A percentile compares a stretch with the other conserved stretches of the same genome.
Conservation (phyloP, 1,284 basidiomycete species). For the Moesziomyces sp. region DNA sequence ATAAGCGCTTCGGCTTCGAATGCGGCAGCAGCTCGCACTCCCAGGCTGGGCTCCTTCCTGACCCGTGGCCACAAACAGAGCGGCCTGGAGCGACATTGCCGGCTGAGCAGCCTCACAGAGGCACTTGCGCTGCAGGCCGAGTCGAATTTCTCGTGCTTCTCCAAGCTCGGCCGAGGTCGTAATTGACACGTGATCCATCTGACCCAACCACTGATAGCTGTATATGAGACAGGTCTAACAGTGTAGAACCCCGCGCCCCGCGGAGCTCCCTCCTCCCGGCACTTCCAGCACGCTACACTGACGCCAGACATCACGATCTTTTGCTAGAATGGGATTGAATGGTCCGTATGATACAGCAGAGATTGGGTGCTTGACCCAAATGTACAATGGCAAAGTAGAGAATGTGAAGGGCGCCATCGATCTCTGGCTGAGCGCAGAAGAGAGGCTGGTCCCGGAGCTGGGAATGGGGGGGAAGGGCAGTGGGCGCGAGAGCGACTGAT, state of each 20-base stretch:
- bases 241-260: too few relatives aligned
- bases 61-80: too few relatives aligned
- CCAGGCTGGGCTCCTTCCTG: too few relatives aligned
- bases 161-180: slow-evolving; percentile 4
- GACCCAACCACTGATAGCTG: too few relatives aligned
- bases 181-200: not conserved
- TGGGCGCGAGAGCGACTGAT: slow-evolving; percentile 31
- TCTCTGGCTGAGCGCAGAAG: slow-evolving; percentile 12
- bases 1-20: slow-evolving; percentile 1
- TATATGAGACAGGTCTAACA: too few relatives aligned
- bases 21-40: slow-evolving; percentile 4
- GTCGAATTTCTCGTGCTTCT: not conserved
- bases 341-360: too few relatives aligned
- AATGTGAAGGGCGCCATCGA: slow-evolving; percentile 11
- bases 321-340: too few relatives aligned
- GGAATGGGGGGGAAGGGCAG: not conserved
- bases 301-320: too few relatives aligned
- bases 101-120: not conserved
- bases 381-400: not conserved
- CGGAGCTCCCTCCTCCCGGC: too few relatives aligned
- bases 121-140: not conserved
- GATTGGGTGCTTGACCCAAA: not conserved
- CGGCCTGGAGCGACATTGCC: too few relatives aligned
- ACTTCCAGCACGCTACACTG: too few relatives aligned
- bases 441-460: slow-evolving; percentile 11